Percentiles rank a stretch among this genome's conserved stretches.
These are phyloP conservation scores for Elongisporangium anandrum DNA, from an alignment of 352 stramenopile genomes.

Conservation along the genomic window DNA sequence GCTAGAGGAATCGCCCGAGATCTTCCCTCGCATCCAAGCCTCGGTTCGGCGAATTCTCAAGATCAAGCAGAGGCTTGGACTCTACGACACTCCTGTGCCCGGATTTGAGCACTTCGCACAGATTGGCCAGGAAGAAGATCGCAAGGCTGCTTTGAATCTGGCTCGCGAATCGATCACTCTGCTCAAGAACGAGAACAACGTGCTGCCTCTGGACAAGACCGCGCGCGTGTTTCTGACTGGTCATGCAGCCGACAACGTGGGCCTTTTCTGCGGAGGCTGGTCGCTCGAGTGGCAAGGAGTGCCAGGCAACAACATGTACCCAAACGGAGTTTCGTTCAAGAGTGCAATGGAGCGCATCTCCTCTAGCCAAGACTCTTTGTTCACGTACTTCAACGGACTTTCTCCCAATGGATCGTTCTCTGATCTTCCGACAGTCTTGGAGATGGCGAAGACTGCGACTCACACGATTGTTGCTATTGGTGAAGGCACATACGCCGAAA, in stretches of 20 bases:
- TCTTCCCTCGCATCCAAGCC: conserved; percentile 42
- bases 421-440: conserved; percentile 52
- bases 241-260: conserved; percentile 60
- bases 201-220: conserved; percentile 40
- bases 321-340: conserved; percentile 60
- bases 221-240: conserved; percentile 66
- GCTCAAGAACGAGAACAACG: conserved; percentile 66
- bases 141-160: conserved; percentile 49
- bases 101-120: conserved; percentile 30
- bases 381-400: conserved; percentile 53
- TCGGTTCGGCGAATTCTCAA: conserved; percentile 63
- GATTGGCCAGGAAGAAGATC: conserved; percentile 52
- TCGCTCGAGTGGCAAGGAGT: conserved; percentile 85
- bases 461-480: conserved; percentile 81
- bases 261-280: conserved; percentile 77
- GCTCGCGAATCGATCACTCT: conserved; percentile 83
- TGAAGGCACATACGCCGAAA: conserved; percentile 79
- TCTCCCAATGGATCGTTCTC: conserved; percentile 51
- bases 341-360: conserved; percentile 39
- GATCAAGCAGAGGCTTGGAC: conserved; percentile 64
- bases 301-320: conserved; percentile 54
- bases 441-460: conserved; percentile 31
- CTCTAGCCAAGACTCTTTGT: conserved; percentile 8
- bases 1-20: conserved; percentile 25
- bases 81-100: conserved; percentile 67